phyloP scores from a whole-genome alignment of 1,284 basidiomycete genomes.

The Marasmius tenuissimus region DNA sequence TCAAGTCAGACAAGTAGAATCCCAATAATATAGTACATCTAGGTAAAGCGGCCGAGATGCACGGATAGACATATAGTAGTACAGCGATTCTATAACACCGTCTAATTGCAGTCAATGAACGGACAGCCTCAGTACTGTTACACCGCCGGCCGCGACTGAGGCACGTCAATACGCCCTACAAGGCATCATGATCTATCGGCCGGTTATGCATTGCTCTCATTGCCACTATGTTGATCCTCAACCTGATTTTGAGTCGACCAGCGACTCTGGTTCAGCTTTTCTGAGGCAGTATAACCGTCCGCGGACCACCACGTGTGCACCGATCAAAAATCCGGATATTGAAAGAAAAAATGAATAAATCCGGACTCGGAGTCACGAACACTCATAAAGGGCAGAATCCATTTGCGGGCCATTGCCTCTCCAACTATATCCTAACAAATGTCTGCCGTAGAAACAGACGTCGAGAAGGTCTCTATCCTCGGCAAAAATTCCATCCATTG shows the following conservation, averaged over 20 bases:
- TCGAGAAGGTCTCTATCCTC: conserved; percentile 80
- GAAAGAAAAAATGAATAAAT: neutral
- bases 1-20: conserved; percentile 7
- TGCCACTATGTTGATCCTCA: no score
- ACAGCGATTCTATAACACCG: neutral
- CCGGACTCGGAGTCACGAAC: neutral
- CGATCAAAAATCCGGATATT: neutral
- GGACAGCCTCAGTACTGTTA: neutral
- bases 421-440: conserved; percentile 1
- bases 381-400: neutral
- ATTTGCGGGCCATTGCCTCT: neutral
- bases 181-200: no score
- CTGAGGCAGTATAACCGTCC: neutral
- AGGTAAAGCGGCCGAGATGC: neutral
- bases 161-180: neutral
- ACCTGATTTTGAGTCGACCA: no score
- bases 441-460: conserved; percentile 33
- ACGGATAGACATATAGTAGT: neutral
- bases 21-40: neutral
- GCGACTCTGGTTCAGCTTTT: no score
- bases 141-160: neutral
- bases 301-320: neutral
- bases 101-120: neutral
- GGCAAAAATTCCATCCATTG: conserved; percentile 88
- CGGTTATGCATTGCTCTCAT: no score